phyloP scores from a whole-genome alignment of 768 basidiomycete genomes.

The Psilocybe sp. region DNA sequence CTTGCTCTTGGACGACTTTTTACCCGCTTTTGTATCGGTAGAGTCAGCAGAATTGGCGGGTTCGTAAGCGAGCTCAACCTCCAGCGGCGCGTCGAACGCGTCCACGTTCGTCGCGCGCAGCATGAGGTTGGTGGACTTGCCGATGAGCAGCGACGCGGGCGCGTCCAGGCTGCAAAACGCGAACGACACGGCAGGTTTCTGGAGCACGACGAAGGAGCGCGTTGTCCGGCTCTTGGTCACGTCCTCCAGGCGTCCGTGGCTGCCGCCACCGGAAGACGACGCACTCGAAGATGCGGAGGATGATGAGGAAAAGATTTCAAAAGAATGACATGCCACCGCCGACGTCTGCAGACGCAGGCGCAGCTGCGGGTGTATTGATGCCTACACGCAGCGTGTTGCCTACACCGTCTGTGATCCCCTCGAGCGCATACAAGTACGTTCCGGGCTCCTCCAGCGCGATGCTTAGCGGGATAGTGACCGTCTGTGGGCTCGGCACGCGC shows the following conservation, averaged over 20 bases:
- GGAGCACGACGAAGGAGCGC: slow-evolving; percentile 67
- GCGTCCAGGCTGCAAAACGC: slow-evolving; percentile 67
- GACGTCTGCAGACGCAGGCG: slow-evolving; percentile 12
- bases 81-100: slow-evolving; percentile 66
- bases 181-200: slow-evolving; percentile 72
- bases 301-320: too few relatives aligned
- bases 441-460: slow-evolving; percentile 64
- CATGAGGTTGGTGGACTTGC: slow-evolving; percentile 55
- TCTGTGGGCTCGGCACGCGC: slow-evolving; percentile 39
- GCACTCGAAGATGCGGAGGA: too few relatives aligned
- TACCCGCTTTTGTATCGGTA: slow-evolving; percentile 60
- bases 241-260: too few relatives aligned
- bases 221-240: slow-evolving; percentile 42
- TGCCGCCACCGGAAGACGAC: too few relatives aligned
- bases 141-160: slow-evolving; percentile 70
- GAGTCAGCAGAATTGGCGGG: too few relatives aligned
- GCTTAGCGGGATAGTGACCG: slow-evolving; percentile 65
- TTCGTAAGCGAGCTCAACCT: slow-evolving; percentile 56
- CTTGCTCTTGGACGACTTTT: slow-evolving; percentile 53
- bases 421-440: slow-evolving; percentile 69
- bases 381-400: slow-evolving; percentile 68
- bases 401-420: slow-evolving; percentile 78
- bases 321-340: too few relatives aligned
- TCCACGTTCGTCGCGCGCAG: slow-evolving; percentile 56
- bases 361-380: slow-evolving; percentile 24